phyloP scores from a whole-genome alignment of 106 monocot species.

The Dioscorea dumetorum region DNA sequence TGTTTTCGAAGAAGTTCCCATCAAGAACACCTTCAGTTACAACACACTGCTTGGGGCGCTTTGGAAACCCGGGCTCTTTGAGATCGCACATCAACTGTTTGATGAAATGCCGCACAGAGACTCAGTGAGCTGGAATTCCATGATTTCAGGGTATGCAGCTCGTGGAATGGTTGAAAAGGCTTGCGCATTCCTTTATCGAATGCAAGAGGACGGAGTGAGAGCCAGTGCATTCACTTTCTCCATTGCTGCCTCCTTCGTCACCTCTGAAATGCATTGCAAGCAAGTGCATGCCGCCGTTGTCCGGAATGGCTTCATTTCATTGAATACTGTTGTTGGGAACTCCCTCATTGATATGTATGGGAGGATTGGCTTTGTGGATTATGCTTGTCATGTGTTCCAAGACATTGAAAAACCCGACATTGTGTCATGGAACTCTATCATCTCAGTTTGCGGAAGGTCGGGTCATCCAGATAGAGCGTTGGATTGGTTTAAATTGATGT shows the following conservation, averaged over 20 bases:
- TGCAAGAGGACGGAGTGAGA: constrained; percentile 33
- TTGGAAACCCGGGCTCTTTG: constrained; percentile 10
- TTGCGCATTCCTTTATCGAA: constrained; percentile 7
- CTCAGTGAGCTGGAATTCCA: constrained; percentile 50
- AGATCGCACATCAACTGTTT: constrained; percentile 36
- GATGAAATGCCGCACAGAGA: constrained; percentile 52
- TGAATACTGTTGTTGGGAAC: constrained; percentile 46
- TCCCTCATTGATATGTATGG: constrained; percentile 75
- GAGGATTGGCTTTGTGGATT: constrained; percentile 25
- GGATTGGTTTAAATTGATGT: constrained; percentile 46
- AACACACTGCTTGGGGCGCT: constrained; percentile 34
- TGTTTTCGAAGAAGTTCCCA: constrained; percentile 26
- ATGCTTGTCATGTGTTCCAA: constrained; percentile 42
- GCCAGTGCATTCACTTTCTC: constrained; percentile 44
- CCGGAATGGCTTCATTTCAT: constrained; percentile 21
- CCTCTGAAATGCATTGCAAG: constrained; percentile 27
- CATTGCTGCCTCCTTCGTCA: constrained; percentile 36
- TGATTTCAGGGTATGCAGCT: constrained; percentile 33
- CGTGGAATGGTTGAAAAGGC: constrained; percentile 17
- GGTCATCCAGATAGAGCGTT: constrained; percentile 18
- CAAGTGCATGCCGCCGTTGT: constrained; percentile 47
- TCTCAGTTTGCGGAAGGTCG: constrained; percentile 30
- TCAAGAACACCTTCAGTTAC: constrained; percentile 49
- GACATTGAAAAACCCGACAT: constrained; percentile 39
- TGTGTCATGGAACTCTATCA: constrained; percentile 78